phyloP scores from a whole-genome alignment of 2,329 filamentous ascomycete species.

The Zopfia rhizophila region DNA sequence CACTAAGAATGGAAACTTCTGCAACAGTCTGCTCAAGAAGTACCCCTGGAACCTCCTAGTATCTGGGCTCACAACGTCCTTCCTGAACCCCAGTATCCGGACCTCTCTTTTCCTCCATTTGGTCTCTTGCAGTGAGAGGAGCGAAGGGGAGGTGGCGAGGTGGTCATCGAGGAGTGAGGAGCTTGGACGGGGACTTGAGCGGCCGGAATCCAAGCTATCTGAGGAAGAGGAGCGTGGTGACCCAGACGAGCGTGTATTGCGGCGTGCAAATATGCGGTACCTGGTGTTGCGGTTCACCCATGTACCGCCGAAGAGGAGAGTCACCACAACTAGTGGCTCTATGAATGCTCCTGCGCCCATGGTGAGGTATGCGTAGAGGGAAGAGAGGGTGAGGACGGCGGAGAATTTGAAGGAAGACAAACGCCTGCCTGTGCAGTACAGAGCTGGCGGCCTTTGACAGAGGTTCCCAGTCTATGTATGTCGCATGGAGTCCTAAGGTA shows the following conservation, averaged over 20 bases:
- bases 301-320: conserved; percentile 69
- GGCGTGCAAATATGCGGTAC: conserved; percentile 47
- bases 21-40: conserved; percentile 71
- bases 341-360: conserved; percentile 68
- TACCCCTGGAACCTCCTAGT: conserved; percentile 69
- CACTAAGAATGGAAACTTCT: conserved; percentile 75
- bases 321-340: conserved; percentile 70
- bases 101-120: conserved; percentile 64
- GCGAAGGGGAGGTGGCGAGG: conserved; percentile 52
- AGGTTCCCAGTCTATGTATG: not conserved
- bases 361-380: conserved; percentile 14
- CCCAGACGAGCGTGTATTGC: conserved; percentile 27
- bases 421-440: no score
- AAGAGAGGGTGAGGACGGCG: not conserved
- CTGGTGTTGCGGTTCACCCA: conserved; percentile 67
- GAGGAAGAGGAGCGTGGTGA: conserved; percentile 51
- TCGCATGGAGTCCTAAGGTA: not conserved
- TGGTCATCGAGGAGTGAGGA: conserved; percentile 41
- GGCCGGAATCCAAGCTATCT: conserved; percentile 53
- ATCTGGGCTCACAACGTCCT: conserved; percentile 68
- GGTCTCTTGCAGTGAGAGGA: conserved; percentile 54
- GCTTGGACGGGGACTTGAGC: conserved; percentile 50
- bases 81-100: conserved; percentile 57
- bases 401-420: not conserved
- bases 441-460: no score